phyloP scores from a whole-genome alignment of 306 rosid genomes.

The Mimosa bimucronata region DNA sequence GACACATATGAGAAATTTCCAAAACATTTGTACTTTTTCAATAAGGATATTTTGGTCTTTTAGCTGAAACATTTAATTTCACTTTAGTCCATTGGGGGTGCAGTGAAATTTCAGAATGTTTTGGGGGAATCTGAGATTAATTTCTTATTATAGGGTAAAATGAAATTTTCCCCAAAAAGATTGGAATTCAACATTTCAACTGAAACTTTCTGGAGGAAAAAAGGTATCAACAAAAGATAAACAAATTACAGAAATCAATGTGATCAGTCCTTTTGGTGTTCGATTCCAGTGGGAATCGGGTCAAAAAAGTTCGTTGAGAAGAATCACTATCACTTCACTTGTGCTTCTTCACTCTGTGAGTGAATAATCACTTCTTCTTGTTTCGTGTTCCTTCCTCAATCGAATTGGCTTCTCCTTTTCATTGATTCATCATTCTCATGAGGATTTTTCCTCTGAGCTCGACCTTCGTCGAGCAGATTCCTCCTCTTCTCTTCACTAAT shows the following conservation, averaged over 20 bases:
- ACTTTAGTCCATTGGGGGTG: too few relatives aligned
- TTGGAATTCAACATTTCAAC: neutral
- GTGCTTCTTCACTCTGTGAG: neutral
- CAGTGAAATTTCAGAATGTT: too few relatives aligned
- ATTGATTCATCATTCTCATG: conserved; percentile 33
- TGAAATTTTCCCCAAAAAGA: too few relatives aligned
- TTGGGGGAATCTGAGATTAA: too few relatives aligned
- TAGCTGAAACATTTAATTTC: too few relatives aligned
- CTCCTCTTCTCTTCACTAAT: conserved; percentile 36
- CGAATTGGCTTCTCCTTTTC: neutral
- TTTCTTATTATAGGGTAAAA: too few relatives aligned
- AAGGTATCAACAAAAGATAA: neutral
- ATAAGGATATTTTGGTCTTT: too few relatives aligned
- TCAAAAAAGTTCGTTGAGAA: neutral
- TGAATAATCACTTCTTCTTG: neutral
- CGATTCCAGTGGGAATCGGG: neutral
- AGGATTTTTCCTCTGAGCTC: conserved; percentile 56
- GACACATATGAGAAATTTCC: too few relatives aligned
- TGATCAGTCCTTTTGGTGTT: neutral
- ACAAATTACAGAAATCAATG: neutral
- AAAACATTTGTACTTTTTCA: too few relatives aligned
- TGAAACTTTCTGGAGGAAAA: neutral
- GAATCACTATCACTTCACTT: too few relatives aligned
- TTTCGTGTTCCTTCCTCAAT: neutral
- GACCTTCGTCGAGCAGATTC: conserved; percentile 39